These are phyloP conservation scores for Plenodomus tracheiphilus DNA, from an alignment of 2,329 filamentous ascomycete species.

Conservation along the genomic window DNA sequence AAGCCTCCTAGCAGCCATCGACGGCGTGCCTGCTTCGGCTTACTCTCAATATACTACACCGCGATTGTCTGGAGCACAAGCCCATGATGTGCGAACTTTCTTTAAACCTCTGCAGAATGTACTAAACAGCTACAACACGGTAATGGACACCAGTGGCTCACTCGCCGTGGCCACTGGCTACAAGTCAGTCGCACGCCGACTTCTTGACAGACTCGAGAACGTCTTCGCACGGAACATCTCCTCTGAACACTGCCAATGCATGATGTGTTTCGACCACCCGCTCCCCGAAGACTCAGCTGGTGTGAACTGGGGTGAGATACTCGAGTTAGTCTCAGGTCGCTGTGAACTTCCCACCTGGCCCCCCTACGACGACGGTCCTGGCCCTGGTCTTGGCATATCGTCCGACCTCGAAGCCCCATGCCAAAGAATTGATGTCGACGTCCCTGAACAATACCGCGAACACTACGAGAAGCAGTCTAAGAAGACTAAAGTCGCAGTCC, in stretches of 20 bases:
- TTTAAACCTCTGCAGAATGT: slow-evolving; percentile 83
- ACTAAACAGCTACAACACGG: slow-evolving; percentile 81
- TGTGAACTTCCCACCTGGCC: slow-evolving; percentile 87
- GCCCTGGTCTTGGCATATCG: slow-evolving; percentile 61
- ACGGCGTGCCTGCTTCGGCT: slow-evolving; percentile 58
- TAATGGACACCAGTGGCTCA: slow-evolving; percentile 82
- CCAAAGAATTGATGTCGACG: slow-evolving; percentile 88
- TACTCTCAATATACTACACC: slow-evolving; percentile 65
- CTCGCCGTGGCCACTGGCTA: slow-evolving; percentile 95
- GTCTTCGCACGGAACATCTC: slow-evolving; percentile 94
- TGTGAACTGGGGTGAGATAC: slow-evolving; percentile 91
- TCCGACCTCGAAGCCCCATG: slow-evolving; percentile 59
- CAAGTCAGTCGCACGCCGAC: slow-evolving; percentile 84
- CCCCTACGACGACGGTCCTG: slow-evolving; percentile 65
- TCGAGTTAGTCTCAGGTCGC: slow-evolving; percentile 89
- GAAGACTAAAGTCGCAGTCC: slow-evolving; percentile 88
- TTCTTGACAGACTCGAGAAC: slow-evolving; percentile 88
- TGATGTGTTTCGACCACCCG: slow-evolving; percentile 70
- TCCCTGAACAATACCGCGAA: slow-evolving; percentile 89
- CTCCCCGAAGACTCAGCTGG: slow-evolving; percentile 58
- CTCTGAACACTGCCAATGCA: slow-evolving; percentile 78
- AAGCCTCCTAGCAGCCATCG: slow-evolving; percentile 69
- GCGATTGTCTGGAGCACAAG: slow-evolving; percentile 39
- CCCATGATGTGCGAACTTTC: slow-evolving; percentile 67
- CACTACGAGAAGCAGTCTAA: slow-evolving; percentile 91